A percentile compares a stretch with the other conserved stretches of the same genome.
These are phyloP conservation scores for Vaccinium macrocarpon DNA, from an alignment of 148 eudicot species.

Conservation along the genomic window DNA sequence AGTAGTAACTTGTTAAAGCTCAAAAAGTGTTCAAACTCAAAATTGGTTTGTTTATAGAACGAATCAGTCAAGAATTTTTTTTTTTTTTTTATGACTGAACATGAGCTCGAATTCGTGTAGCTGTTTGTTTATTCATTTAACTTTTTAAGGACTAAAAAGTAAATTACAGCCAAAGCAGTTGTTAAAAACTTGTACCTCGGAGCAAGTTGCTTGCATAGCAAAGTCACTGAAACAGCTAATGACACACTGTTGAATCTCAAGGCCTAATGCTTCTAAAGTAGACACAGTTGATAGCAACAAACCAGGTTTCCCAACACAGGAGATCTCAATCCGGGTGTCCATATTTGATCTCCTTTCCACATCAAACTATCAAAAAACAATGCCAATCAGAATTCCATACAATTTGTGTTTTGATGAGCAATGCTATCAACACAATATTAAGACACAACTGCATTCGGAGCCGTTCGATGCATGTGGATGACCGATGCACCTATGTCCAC, in stretches of 20 bases:
- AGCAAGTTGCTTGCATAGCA: conserved; percentile 44
- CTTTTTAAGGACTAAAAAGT: background rate
- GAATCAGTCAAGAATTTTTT: too few relatives aligned
- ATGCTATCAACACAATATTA: too few relatives aligned
- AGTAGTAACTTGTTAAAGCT: background rate
- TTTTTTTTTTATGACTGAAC: background rate
- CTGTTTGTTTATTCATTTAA: background rate
- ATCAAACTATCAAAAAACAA: conserved; percentile 32
- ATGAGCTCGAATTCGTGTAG: background rate
- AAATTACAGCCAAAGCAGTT: background rate
- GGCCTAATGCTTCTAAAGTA: conserved; percentile 39
- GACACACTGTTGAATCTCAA: conserved; percentile 47
- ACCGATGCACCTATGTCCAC: too few relatives aligned
- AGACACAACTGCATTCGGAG: too few relatives aligned
- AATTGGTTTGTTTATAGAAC: too few relatives aligned
- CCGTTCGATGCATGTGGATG: too few relatives aligned
- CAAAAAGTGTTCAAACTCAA: background rate
- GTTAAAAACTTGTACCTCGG: conserved; percentile 30
- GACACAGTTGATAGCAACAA: conserved; percentile 38
- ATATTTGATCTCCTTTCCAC: conserved; percentile 30
- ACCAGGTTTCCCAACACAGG: conserved; percentile 45
- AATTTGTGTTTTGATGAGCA: too few relatives aligned
- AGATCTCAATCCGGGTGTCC: conserved; percentile 35
- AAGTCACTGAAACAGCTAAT: conserved; percentile 50
- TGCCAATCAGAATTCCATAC: background rate